Evolutionary conservation across 2,329 filamentous ascomycete genomes (phyloP), one percentile per base, ranked within the genome.

Genomic region (Diaporthe sp.): DNA sequence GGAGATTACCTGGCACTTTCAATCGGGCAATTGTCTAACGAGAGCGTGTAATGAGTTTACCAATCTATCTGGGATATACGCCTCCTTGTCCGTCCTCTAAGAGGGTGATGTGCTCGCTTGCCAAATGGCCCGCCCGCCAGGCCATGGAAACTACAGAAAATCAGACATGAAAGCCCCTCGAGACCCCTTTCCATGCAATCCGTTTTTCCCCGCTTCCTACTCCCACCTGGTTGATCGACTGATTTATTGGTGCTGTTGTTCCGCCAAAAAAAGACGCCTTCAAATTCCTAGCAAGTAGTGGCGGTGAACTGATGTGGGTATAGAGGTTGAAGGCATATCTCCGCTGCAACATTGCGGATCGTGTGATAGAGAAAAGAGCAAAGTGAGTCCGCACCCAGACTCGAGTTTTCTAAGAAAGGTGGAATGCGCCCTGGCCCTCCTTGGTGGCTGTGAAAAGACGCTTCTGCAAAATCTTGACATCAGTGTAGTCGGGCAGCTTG

Each of bases 401-500:
- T 55, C 12, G 49, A 42, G 49, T 25, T 37, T 53, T 82, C 53
- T 89, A 98, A 76, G 96, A 98, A 79, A 99, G 89, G 85, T 98
- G 97, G 90, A 99, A 99, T 76, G 97, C 97, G 42, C 97, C 97
- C 83, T 99, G 97, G 34, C 97, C 97, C 87, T 99, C 97, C 84
- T 92, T 94, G 82, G 98, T 98, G 37, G 97, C 97, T 78, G 93
- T 93, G 78, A 91, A 92, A 72, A 99, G 88, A 83, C 95, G 94
- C 82, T 93, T 90, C 81, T 90, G 93, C 85, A 99, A 92, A 70
- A 93, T 89, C 2, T 94, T 91, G 77, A 98, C 86, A 79, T 87
- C 92, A 79, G 92, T 96, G 85, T 99, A 99, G 84, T 99, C 95
- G 28, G 97, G 97, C 81, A 99, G 90, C 86, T 99, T 99, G 81